Evolutionary conservation across 2,329 filamentous ascomycete genomes (phyloP).

Genomic region (Colletotrichum orbiculare): DNA sequence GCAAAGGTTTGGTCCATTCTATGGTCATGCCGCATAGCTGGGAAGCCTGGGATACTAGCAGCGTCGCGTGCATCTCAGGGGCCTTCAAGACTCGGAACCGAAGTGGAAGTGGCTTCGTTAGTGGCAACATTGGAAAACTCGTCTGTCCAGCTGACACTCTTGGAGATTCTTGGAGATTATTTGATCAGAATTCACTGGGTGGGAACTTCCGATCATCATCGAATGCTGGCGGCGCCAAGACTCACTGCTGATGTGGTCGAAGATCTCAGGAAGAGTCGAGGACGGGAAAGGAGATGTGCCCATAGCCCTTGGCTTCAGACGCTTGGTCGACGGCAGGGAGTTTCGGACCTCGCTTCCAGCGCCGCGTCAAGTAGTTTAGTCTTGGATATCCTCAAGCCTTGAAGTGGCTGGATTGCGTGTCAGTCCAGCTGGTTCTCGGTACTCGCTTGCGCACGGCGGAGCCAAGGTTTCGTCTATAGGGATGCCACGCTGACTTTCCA

Average conservation of each 20-base stretch:
- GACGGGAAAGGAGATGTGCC: neutral
- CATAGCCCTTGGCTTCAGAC: neutral
- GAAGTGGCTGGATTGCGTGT: neutral
- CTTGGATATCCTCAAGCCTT: neutral
- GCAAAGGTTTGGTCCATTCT: neutral
- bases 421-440: neutral
- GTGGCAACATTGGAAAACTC: no score
- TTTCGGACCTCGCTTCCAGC: neutral
- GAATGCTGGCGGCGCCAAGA: neutral
- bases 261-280: neutral
- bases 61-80: neutral
- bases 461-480: no score
- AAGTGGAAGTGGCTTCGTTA: no score
- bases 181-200: neutral
- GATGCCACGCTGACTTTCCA: no score
- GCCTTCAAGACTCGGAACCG: no score
- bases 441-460: no score
- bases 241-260: no score
- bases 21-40: neutral
- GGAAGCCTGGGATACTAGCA: neutral
- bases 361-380: fast-evolving
- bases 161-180: neutral
- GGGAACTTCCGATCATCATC: neutral
- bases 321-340: neutral
- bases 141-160: no score